A percentile compares a stretch with the other conserved stretches of the same genome.
These are phyloP conservation scores for Nematodospora anomalae DNA, from an alignment of 1,139 yeast species.

Conservation along the genomic window DNA sequence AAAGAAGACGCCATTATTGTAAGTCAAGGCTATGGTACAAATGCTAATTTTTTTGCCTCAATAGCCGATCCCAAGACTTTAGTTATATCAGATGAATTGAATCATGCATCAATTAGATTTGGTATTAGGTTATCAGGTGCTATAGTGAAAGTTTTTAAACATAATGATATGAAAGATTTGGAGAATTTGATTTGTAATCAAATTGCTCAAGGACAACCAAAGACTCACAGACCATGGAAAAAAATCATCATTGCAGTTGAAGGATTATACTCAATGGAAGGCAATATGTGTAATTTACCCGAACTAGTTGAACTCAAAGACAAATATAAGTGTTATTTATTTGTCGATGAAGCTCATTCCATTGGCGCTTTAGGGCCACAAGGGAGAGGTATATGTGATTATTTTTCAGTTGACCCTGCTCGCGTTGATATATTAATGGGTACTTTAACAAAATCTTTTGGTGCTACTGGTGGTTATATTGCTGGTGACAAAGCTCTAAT, in stretches of 20 bases:
- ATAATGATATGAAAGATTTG: conserved; percentile 81
- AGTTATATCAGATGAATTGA: conserved; percentile 89
- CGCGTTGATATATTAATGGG: conserved; percentile 93
- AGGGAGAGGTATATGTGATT: conserved; percentile 95
- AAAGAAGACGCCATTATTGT: conserved; percentile 85
- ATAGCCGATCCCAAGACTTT: conserved; percentile 84
- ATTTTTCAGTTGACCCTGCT: conserved; percentile 74
- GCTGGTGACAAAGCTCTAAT: conserved; percentile 72
- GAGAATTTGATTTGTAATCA: conserved; percentile 82
- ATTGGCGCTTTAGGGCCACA: conserved; percentile 95
- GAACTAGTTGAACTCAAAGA: conserved; percentile 70
- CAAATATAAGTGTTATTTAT: conserved; percentile 84
- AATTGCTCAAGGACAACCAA: conserved; percentile 95
- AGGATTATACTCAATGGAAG: conserved; percentile 98
- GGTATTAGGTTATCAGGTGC: conserved; percentile 95
- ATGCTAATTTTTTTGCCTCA: conserved; percentile 85
- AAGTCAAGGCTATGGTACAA: conserved; percentile 96
- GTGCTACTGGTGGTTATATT: conserved; percentile 97
- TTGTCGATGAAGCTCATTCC: conserved; percentile 97
- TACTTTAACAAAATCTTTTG: conserved; percentile 94
- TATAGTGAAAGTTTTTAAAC: conserved; percentile 87
- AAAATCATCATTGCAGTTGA: conserved; percentile 92
- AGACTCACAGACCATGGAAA: conserved; percentile 96
- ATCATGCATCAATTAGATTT: conserved; percentile 93
- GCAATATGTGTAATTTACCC: conserved; percentile 89